A percentile compares a stretch with the other conserved stretches of the same genome.
Evolutionary conservation across 306 rosid genomes (phyloP).

Genomic region (Abrus pulchellus): DNA sequence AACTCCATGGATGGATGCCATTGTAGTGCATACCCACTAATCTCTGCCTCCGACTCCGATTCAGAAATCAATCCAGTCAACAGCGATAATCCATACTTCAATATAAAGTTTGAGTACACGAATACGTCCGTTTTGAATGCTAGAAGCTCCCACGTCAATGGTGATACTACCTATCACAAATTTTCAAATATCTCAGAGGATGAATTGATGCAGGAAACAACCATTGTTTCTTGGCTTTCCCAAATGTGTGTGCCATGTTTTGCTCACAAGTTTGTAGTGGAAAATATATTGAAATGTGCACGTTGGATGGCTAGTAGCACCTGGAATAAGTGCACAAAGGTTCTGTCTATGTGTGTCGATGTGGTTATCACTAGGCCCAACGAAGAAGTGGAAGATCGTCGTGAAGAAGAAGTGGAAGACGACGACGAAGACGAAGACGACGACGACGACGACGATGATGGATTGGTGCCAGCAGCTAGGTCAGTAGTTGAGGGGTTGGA

Average conservation of each 20-base stretch:
- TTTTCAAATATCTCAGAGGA: not conserved
- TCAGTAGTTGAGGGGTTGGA: conserved; percentile 11
- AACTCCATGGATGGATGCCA: conserved; percentile 19
- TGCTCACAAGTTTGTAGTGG: not conserved
- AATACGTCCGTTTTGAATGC: not conserved
- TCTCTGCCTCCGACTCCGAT: accelerated
- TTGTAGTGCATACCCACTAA: not conserved
- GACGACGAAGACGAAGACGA: not conserved
- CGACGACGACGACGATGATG: not conserved
- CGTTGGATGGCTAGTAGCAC: not conserved
- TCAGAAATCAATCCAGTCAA: not conserved
- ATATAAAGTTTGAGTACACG: not conserved
- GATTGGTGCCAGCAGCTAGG: conserved; percentile 34
- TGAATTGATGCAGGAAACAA: not conserved
- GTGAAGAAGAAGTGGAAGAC: not conserved
- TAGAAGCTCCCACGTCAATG: not conserved
- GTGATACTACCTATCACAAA: not conserved
- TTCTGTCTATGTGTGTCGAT: not conserved
- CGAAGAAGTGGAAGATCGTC: not conserved
- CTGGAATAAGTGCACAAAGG: no score
- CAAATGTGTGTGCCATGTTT: not conserved
- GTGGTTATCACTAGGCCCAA: not conserved
- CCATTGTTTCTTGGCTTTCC: not conserved
- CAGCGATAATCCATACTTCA: not conserved
- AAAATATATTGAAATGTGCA: not conserved